A percentile compares a stretch with the other conserved stretches of the same genome.
Evolutionary conservation across 495 filamentous ascomycete genomes (phyloP).

Genomic region (Evernia prunastri): DNA sequence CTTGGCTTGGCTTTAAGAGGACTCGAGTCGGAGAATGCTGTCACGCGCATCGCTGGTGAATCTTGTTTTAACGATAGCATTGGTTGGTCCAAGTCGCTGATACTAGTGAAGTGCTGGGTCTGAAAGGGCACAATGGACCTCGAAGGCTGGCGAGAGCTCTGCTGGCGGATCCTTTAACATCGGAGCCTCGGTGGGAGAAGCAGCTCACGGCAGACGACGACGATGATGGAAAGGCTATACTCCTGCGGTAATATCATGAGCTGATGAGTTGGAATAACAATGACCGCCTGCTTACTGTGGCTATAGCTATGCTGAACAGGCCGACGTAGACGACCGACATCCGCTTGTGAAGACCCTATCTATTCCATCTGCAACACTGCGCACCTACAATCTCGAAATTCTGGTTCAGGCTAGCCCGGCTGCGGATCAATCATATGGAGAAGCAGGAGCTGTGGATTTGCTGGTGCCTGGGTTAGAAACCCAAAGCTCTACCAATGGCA

Average conservation of each 20-base stretch:
- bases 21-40: conserved; percentile 55
- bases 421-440: conserved; percentile 31
- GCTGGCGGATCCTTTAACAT: conserved; percentile 69
- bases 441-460: conserved; percentile 45
- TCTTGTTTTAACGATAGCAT: not conserved
- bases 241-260: conserved; percentile 46
- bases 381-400: conserved; percentile 67
- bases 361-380: conserved; percentile 63
- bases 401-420: conserved; percentile 57
- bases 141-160: conserved; percentile 61
- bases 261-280: not conserved
- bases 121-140: conserved; percentile 42
- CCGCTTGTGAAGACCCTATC: conserved; percentile 49
- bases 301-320: conserved; percentile 49
- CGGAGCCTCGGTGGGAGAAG: conserved; percentile 63
- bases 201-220: conserved; percentile 45
- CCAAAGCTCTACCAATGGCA: conserved; percentile 51
- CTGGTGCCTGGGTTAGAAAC: conserved; percentile 70
- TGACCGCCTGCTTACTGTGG: conserved; percentile 12
- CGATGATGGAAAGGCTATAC: conserved; percentile 45
- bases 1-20: conserved; percentile 75
- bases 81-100: not conserved
- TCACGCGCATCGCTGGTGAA: conserved; percentile 64
- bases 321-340: conserved; percentile 34
- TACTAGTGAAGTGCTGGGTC: conserved; percentile 44